These are phyloP conservation scores for Psilocybe tampanensis DNA, from an alignment of 768 basidiomycete species.

Conservation along the genomic window DNA sequence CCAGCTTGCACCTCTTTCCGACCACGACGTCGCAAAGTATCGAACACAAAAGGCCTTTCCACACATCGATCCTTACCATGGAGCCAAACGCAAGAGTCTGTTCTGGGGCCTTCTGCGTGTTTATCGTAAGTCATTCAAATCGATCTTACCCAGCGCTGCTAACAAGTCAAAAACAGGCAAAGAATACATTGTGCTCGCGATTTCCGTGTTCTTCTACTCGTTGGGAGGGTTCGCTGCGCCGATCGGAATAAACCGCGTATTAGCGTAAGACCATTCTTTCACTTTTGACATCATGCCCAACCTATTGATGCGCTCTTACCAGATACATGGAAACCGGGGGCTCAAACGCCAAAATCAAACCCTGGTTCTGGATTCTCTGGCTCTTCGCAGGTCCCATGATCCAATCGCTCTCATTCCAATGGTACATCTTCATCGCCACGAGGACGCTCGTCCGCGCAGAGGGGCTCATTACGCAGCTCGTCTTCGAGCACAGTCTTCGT, in stretches of 20 bases:
- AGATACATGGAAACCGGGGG: constrained; percentile 62
- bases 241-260: constrained; percentile 10
- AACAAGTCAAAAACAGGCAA: constrained; percentile 4
- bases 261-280: constrained; percentile 2
- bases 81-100: constrained; percentile 42
- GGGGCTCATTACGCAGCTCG: constrained; percentile 40
- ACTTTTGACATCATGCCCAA: too few relatives aligned
- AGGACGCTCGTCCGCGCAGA: constrained; percentile 44
- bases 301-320: neutral
- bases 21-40: constrained; percentile 45
- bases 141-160: neutral
- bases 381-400: constrained; percentile 39
- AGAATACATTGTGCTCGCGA: constrained; percentile 24
- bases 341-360: constrained; percentile 47
- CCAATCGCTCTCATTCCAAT: constrained; percentile 48
- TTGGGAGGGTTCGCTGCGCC: constrained; percentile 5
- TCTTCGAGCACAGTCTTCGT: constrained; percentile 50
- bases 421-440: constrained; percentile 52
- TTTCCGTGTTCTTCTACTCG: constrained; percentile 1
- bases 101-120: constrained; percentile 45
- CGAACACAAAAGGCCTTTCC: constrained; percentile 19
- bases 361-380: constrained; percentile 65
- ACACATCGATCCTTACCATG: constrained; percentile 39
- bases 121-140: constrained; percentile 23
- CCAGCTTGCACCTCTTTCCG: constrained; percentile 59